A percentile compares a stretch with the other conserved stretches of the same genome.
These are phyloP conservation scores for Backusella psychrophila DNA, from an alignment of 192 early-diverging fungal genomes.

Conservation along the genomic window DNA sequence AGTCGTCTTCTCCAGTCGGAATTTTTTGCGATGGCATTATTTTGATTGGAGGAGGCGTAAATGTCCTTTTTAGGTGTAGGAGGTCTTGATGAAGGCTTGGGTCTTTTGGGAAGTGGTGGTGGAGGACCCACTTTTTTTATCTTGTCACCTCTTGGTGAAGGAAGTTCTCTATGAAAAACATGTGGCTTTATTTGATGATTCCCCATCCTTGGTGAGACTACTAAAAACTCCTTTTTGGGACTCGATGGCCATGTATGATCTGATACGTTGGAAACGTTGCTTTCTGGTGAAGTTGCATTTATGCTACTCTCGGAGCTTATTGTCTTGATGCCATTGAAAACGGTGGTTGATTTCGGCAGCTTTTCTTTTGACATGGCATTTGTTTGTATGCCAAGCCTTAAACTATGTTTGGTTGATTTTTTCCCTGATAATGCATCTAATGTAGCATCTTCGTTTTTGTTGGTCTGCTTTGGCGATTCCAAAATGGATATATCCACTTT, in stretches of 20 bases:
- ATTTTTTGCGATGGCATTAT: neutral
- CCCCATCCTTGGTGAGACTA: neutral
- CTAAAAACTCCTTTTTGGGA: neutral
- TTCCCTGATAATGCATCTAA: neutral
- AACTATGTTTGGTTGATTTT: neutral
- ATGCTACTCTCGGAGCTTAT: neutral
- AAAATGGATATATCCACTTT: neutral
- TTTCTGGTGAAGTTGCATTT: neutral
- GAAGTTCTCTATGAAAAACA: neutral
- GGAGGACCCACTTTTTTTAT: neutral
- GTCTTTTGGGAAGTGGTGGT: neutral
- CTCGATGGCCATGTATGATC: neutral
- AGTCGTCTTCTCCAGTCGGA: neutral
- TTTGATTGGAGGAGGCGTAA: neutral
- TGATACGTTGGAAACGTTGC: neutral
- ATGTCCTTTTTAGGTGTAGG: neutral
- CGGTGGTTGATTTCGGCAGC: neutral
- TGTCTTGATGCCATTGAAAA: neutral
- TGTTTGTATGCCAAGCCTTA: neutral
- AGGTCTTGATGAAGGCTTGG: neutral
- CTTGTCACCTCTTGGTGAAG: neutral
- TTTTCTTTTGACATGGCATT: neutral
- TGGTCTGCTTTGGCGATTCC: neutral
- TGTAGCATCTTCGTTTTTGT: neutral
- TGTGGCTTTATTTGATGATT: neutral